phyloP scores from a whole-genome alignment of 208 protist species.

The Trypanosoma platydactyli region DNA sequence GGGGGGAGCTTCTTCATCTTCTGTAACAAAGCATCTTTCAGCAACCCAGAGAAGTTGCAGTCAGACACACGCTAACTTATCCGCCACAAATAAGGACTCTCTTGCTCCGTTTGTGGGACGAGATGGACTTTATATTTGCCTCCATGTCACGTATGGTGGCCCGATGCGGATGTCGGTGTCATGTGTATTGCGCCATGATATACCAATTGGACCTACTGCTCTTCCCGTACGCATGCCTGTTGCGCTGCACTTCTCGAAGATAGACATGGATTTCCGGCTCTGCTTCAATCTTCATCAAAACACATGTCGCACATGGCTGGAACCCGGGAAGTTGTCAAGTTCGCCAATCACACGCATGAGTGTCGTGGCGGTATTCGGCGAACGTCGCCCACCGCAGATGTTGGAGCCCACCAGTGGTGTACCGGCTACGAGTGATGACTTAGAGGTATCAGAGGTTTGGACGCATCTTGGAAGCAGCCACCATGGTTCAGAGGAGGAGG shows the following conservation, averaged over 20 bases:
- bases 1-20: background rate
- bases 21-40: background rate
- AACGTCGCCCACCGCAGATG: conserved; percentile 5
- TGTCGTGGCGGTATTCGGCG: conserved; percentile 60
- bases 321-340: conserved; percentile 61
- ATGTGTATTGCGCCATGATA: conserved; percentile 51
- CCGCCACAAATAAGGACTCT: conserved; percentile 20
- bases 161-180: conserved; percentile 53
- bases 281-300: conserved; percentile 65
- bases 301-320: conserved; percentile 64
- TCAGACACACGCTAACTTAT: background rate
- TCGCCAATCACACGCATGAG: conserved; percentile 69
- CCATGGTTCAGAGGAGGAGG: conserved; percentile 34
- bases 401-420: conserved; percentile 5
- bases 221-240: conserved; percentile 69
- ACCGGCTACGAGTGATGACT: conserved; percentile 14
- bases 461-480: conserved; percentile 34
- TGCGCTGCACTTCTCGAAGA: conserved; percentile 48
- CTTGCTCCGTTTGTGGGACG: conserved; percentile 51
- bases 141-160: conserved; percentile 87
- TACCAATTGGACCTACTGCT: conserved; percentile 41
- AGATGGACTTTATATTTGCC: conserved; percentile 60
- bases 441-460: conserved; percentile 26
- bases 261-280: conserved; percentile 80
- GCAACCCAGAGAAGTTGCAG: background rate